Conservation (phyloP, 306 rosid species). For the Begonia fuchsioides region DNA sequence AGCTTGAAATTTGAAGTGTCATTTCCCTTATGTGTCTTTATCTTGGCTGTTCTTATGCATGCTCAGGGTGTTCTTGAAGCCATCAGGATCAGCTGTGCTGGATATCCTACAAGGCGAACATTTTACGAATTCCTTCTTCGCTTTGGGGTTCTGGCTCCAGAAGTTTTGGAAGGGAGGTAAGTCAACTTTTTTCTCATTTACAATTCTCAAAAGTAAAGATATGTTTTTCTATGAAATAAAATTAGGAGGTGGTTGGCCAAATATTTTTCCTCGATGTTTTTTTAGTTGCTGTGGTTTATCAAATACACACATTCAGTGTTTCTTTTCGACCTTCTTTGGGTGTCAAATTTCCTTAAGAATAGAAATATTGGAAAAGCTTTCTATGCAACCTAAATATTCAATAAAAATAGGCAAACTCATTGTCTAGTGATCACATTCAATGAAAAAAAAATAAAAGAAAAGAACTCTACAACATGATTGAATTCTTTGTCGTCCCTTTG, state of each 20-base stretch:
- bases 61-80: constrained; percentile 97
- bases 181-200: constrained; percentile 12
- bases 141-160: constrained; percentile 98
- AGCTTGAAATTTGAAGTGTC: not conserved
- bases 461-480: too few relatives aligned
- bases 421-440: too few relatives aligned
- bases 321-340: too few relatives aligned
- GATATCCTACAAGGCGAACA: constrained; percentile 94
- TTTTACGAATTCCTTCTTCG: constrained; percentile 94
- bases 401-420: too few relatives aligned
- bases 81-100: constrained; percentile 99
- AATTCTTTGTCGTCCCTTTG: too few relatives aligned
- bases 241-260: too few relatives aligned
- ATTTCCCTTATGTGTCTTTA: constrained; percentile 6
- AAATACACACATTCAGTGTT: too few relatives aligned
- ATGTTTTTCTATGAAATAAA: too few relatives aligned
- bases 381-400: too few relatives aligned
- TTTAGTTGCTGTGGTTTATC: too few relatives aligned
- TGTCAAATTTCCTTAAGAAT: not conserved
- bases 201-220: not conserved
- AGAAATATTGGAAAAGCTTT: not conserved
- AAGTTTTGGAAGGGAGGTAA: constrained; percentile 92
- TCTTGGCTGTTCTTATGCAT: not conserved
- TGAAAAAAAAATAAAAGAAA: too few relatives aligned
- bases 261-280: too few relatives aligned